phyloP scores from a whole-genome alignment of 176 grass and related monocot species.

The Carex parvula region DNA sequence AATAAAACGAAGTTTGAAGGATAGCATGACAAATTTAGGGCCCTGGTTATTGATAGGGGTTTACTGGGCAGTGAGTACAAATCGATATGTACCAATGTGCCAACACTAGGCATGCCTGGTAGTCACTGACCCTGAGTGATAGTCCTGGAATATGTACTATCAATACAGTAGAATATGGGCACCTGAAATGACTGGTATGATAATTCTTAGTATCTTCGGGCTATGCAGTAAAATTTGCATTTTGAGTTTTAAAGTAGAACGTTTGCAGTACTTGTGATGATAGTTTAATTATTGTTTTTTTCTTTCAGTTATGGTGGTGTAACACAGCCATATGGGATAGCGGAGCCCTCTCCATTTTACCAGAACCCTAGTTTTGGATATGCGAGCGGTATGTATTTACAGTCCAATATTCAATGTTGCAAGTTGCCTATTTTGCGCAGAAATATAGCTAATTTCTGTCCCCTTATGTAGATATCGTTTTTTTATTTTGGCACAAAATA shows the following conservation, averaged over 20 bases:
- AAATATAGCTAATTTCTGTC: not conserved
- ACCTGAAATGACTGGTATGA: not conserved
- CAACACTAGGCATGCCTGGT: not conserved
- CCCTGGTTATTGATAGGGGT: not conserved
- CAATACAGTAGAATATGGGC: not conserved
- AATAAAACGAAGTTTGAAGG: not conserved
- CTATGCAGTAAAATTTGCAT: too few species aligned
- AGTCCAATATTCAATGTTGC: not conserved
- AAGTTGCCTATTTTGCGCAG: not conserved
- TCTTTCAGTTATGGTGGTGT: not conserved
- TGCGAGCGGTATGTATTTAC: not conserved
- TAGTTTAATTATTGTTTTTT: not conserved
- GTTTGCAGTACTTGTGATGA: not conserved
- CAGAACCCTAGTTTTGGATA: not conserved
- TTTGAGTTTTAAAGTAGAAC: not conserved
- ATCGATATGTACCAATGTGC: not conserved
- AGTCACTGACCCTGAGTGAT: not conserved
- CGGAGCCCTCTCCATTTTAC: not conserved
- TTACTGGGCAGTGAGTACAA: not conserved
- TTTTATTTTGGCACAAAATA: not conserved
- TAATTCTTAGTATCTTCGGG: not conserved
- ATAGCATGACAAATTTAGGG: not conserved
- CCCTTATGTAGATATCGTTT: not conserved
- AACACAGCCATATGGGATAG: not conserved
- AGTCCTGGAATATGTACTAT: not conserved